Base-by-base conservation (phyloP, 306 rosid species). In the Sicyos baderoa region DNA sequence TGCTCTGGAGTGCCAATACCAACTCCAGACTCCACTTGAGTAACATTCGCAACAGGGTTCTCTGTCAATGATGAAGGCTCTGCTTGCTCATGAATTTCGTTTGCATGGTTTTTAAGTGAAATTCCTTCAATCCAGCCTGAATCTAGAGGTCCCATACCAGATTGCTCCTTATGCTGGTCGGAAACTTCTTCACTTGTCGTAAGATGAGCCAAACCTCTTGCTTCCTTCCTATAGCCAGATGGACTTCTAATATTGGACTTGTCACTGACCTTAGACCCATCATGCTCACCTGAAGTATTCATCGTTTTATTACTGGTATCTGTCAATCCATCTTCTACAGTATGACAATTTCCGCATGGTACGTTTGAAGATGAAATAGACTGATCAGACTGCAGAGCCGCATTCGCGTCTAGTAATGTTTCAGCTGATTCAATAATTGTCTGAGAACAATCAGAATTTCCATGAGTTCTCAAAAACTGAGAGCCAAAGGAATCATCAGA, bases 401-500 rank as follows among this genome's bases (percentile, higher is more conserved):
- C 80, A 79, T 69, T 75, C 29, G 74, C 85, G 52, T 75, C 79
- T 18, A 59, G 73, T 72, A 83, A 79, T 75, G 76, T 70, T 61
- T 77, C 82, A 67, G 73, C 59, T 22, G 84, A 63, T 68, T 83
- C 85, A 3, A 45, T 40, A 15, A 68, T 72, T 68, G 83, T 70
- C 9, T 61, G 79, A 14, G 79, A 73, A 71, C 69, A 76, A 75
- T 84, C 86, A 21, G 91, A 66, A 62, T 59, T 79, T 59, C 79
- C 77, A 11, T 79, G 83, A 61, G 75, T 60, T n/a, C 80, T 69
- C 61, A 81, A 78, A 73, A 83, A 77, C 68, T 81, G 90, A 71
- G 87, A 63, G 74, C 80, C 82, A 75, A 72, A 77, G 8, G 87
- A 81, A 77, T 86, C 86, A 68, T 80, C 87, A 25, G 90, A 86